Evolutionary conservation across 2,329 filamentous ascomycete genomes (phyloP), one percentile per base, ranked within the genome.

Genomic region (Ophiostoma novo-ulmi): DNA sequence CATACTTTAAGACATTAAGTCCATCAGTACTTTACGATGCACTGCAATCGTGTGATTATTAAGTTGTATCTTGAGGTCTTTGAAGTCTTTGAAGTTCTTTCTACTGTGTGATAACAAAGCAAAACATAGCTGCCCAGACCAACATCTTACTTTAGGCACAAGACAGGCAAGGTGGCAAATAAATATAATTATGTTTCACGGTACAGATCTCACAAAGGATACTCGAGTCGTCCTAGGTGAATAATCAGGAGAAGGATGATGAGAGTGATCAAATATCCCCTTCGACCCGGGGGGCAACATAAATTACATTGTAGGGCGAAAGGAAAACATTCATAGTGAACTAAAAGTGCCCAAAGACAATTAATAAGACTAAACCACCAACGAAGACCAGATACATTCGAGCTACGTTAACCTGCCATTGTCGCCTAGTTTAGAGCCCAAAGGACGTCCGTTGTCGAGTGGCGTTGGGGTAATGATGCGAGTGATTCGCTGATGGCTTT

Each of bases 361-460:
- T 44, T 44, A 44, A 10, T 26, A 58, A 4, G 10, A 11, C 26
- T 13, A 58, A 26, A 26, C 22, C 4, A 26, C 8, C 8, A 26
- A 3, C 17, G 5, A 26, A 58, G 22, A 58, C 10, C 13, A 26
- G 22, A 58, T 26, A 58, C 52, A 14, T 26, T 58, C 8, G 5
- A 58, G 52, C n/a, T 58, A 58, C 22, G 52, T 58, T 0, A 13
- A 26, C 5, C 10, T 58, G 7, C 17, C 44, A 20, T 48, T 7
- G 8, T 26, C 11, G 52, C n/a, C n/a, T 22, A 8, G n/a, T 58
- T 11, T 10, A 58, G 8, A 26, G 52, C 52, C 26, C 8, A 26
- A 58, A 58, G 52, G 52, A 58, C n/a, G 52, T 58, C 52, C 22
- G 52, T 58, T 58, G 52, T 11, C 13, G 52, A 58, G 52, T 58